These are phyloP conservation scores for Rhododendron mucronatum DNA, from an alignment of 148 eudicot species.

Conservation along the genomic window DNA sequence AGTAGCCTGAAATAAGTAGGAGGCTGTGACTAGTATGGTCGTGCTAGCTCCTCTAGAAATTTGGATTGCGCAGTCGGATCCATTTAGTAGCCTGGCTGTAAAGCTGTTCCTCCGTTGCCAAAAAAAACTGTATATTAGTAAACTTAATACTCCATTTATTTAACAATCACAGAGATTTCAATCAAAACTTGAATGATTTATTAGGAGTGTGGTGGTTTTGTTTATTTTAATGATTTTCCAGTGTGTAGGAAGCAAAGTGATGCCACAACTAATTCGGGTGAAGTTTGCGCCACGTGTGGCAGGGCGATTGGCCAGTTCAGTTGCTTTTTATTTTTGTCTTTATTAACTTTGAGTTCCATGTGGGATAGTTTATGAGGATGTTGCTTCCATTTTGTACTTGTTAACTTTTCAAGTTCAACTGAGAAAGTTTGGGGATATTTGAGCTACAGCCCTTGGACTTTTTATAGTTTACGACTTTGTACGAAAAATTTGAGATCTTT, in stretches of 20 bases:
- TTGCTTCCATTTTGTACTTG: not conserved
- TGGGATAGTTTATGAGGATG: not conserved
- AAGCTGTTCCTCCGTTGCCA: no score
- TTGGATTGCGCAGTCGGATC: no score
- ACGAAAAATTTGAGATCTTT: not conserved
- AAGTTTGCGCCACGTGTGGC: not conserved
- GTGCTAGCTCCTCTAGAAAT: no score
- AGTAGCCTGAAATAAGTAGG: no score
- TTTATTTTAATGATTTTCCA: slow-evolving; percentile 1
- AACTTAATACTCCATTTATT: not conserved
- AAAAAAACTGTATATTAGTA: not conserved
- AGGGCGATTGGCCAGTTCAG: not conserved
- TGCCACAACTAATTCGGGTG: not conserved
- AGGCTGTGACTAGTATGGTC: no score
- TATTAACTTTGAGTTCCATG: not conserved
- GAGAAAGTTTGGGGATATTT: not conserved
- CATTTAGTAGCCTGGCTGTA: no score
- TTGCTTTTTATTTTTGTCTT: not conserved
- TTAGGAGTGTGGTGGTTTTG: slow-evolving; percentile 4
- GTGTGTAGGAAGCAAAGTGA: slow-evolving; percentile 10
- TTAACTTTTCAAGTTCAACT: not conserved
- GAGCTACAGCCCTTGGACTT: not conserved
- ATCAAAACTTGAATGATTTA: not conserved
- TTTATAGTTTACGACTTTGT: not conserved
- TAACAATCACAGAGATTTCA: not conserved